Base-by-base conservation (phyloP, 768 basidiomycete genomes). In the Pulveroboletus sp. region DNA sequence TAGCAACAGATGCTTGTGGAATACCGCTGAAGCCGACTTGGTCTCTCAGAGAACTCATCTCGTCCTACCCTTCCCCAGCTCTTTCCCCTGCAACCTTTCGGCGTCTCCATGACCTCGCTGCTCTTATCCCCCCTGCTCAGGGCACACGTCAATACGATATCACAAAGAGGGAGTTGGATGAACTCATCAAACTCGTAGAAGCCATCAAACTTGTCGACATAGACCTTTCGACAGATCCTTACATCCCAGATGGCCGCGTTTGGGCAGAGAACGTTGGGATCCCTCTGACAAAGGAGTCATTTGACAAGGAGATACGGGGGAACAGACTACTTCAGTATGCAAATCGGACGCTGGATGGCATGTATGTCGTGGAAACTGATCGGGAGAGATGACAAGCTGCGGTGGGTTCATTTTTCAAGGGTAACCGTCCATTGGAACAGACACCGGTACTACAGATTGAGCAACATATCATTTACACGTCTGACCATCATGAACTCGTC, bases 11-110 rank as follows among this genome's bases (percentile, higher is more conserved):
- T 57, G 65, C 75, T 5, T 79, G 71, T 48, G 84, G 82, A 16
- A 79, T 91, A 48, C 89, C 89, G 6, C 49, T 73, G 0, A 65
- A 69, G 38, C 83, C 89, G 19, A 83, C 85, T 1, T 92, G 90
- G 90, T 92, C 90, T 45, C 83, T 93, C 40, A 76, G 83, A 58
- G 71, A 83, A 41, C 76, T 92, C 9, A 68, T 92, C 6, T 84
- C 86, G 6, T 89, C 88, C 5, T 92, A 90, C 61, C 82, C 87
- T 3, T 77, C 74, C 12, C 88, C 88, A 16, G 72, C 71, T 2
- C 72, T 92, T 41, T 73, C 81, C 7, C 61, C 80, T 7, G 57
- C 68, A 20, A 85, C 81, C 1, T 71, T 93, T 46, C 73, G 72
- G 30, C 83, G 74, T 41, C 76, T 92, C 4, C 83, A 92, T 59